Evolutionary conservation across 768 basidiomycete genomes (phyloP), one percentile per base, ranked within the genome.

Genomic region (Xerocomellus chrysenteron): DNA sequence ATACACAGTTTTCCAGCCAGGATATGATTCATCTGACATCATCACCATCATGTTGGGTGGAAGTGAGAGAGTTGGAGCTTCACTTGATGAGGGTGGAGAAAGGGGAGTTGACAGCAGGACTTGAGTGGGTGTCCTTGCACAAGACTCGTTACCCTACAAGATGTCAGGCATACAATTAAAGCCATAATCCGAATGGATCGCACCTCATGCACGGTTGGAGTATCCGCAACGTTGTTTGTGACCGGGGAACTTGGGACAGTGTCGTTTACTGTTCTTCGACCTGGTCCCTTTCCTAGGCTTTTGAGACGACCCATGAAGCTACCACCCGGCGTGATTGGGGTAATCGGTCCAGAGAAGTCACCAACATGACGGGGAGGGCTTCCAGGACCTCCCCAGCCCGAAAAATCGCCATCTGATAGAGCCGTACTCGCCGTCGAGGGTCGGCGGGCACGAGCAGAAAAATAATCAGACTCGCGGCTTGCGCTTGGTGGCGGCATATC

Each of bases 281-380:
- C 77, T 47, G 78, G 71, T 50, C 75, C 80, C 71, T 87, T 89
- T 10, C 87, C 88, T 58, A 94, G 82, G 51, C 75, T 86, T 69
- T 86, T 90, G 56, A 94, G 71, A 58, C 88, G 82, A 1, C 92
- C 90, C 81, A 95, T 94, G 52, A 94, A 71, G 2, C 88, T 81
- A 26, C 76, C 65, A 16, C 67, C 62, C 24, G 87, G 83, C 4
- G 81, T 83, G 52, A 64, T 76, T 0, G 83, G 80, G 2, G 78
- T 81, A 28, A 75, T 69, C 7, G 76, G 69, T 13, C 77, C 76
- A 36, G 70, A 55, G 16, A 65, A 19, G 36, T 68, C 75, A 60
- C 57, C 56, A 42, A 36, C 58, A 44, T 60, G 54, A 48, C 67
- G 67, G 8, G 67, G 71, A 30, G 73, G 72, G 70, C 76, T 80